These are phyloP conservation scores for Hirschioporus abietinus DNA, from an alignment of 768 basidiomycete species.

Conservation along the genomic window DNA sequence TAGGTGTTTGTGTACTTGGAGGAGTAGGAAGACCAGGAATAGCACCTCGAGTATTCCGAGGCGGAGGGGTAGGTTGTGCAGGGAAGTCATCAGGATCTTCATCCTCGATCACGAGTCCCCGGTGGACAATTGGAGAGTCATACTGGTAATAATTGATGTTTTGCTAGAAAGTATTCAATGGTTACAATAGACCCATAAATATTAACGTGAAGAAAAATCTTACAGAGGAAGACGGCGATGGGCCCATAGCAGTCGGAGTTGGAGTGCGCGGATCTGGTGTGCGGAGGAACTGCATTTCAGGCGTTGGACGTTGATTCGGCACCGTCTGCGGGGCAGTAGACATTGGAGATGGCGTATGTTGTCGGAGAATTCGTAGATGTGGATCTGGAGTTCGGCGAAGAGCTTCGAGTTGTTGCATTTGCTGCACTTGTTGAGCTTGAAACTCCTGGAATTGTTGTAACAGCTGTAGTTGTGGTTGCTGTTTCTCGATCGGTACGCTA, in stretches of 20 bases:
- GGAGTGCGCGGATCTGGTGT: not conserved
- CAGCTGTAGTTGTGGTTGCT: not conserved
- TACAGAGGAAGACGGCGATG: not conserved
- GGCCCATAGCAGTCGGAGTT: not conserved
- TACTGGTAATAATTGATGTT: not conserved
- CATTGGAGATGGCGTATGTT: not conserved
- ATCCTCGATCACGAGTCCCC: constrained; percentile 63
- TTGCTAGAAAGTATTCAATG: not conserved
- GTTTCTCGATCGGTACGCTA: not conserved
- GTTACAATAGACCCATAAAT: not conserved
- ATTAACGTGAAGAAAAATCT: not conserved
- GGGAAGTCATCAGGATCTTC: constrained; percentile 46
- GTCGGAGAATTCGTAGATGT: not conserved
- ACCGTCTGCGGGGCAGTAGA: not conserved
- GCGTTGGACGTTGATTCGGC: not conserved
- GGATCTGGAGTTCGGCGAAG: not conserved
- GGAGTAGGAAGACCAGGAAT: constrained; percentile 38
- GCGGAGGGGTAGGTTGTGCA: constrained; percentile 29
- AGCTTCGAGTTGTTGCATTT: not conserved
- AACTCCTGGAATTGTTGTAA: not conserved
- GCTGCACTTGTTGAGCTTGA: not conserved
- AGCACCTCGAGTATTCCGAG: constrained; percentile 11
- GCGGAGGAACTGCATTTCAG: not conserved
- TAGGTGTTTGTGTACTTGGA: constrained; percentile 35
- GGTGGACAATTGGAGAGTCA: constrained; percentile 19